These are phyloP conservation scores for Friedmanniomyces endolithicus DNA, from an alignment of 495 filamentous ascomycete genomes.

Conservation along the genomic window DNA sequence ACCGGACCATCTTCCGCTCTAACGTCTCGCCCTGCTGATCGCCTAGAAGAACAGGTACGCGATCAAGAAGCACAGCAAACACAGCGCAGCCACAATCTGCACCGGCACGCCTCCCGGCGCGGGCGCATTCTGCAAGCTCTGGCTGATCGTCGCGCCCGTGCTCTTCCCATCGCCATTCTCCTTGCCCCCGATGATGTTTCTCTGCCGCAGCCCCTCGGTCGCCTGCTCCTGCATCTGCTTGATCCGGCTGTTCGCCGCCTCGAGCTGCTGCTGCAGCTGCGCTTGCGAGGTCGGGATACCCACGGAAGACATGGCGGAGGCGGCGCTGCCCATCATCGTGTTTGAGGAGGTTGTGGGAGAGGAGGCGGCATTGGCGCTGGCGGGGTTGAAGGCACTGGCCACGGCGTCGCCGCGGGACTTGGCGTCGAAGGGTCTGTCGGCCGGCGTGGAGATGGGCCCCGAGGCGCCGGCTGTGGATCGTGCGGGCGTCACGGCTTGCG, in stretches of 20 bases:
- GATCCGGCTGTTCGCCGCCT: slow-evolving; percentile 64
- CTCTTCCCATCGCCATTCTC: slow-evolving; percentile 32
- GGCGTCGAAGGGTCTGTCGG: slow-evolving; percentile 1
- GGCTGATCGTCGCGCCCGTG: slow-evolving; percentile 27
- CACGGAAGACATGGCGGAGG: slow-evolving; percentile 33
- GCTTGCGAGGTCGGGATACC: slow-evolving; percentile 40
- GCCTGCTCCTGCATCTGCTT: slow-evolving; percentile 56
- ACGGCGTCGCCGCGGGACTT: slow-evolving; percentile 6
- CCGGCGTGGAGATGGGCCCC: slow-evolving; percentile 7
- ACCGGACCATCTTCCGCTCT: not conserved
- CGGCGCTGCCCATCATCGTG: slow-evolving; percentile 33
- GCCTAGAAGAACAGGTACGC: slow-evolving; percentile 88
- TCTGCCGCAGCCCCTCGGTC: slow-evolving; percentile 55
- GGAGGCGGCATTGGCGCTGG: slow-evolving; percentile 17
- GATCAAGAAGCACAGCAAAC: slow-evolving; percentile 79
- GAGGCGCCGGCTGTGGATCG: slow-evolving; percentile 16
- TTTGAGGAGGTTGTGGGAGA: not conserved
- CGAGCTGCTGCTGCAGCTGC: slow-evolving; percentile 58
- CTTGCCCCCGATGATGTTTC: slow-evolving; percentile 30
- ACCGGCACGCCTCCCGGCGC: slow-evolving; percentile 63
- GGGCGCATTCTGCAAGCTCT: slow-evolving; percentile 13
- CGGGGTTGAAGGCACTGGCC: slow-evolving; percentile 22
- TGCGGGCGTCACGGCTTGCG: slow-evolving; percentile 28
- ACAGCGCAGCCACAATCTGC: slow-evolving; percentile 68
- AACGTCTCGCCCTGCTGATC: not conserved